Evolutionary conservation across 495 filamentous ascomycete genomes (phyloP).

Genomic region (Cladorrhinum samala): DNA sequence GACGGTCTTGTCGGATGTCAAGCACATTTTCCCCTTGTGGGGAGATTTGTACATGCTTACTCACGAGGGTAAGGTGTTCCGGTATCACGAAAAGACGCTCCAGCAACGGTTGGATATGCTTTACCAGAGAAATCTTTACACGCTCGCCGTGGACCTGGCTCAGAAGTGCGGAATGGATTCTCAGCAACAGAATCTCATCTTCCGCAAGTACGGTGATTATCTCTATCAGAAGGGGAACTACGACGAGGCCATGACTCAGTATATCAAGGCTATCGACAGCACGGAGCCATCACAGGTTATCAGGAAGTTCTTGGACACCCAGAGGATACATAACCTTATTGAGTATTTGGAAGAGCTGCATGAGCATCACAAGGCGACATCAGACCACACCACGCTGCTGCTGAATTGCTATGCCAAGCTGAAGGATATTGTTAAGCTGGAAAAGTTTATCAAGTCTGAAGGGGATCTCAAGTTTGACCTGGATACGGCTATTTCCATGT

Average conservation of each 20-base stretch:
- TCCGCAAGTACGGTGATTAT: constrained; percentile 88
- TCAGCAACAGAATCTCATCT: constrained; percentile 82
- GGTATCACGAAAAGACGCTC: constrained; percentile 87
- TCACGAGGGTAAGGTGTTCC: constrained; percentile 82
- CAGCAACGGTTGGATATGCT: constrained; percentile 90
- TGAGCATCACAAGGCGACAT: constrained; percentile 85
- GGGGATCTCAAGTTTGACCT: constrained; percentile 94
- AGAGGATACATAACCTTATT: constrained; percentile 94
- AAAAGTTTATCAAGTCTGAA: constrained; percentile 92
- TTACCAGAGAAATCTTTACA: constrained; percentile 88
- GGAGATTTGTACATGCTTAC: constrained; percentile 83
- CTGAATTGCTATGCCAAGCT: constrained; percentile 97
- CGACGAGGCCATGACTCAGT: constrained; percentile 97
- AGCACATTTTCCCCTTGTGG: constrained; percentile 80
- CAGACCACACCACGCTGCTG: constrained; percentile 92
- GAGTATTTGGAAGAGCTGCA: constrained; percentile 96
- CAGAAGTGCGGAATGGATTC: constrained; percentile 77
- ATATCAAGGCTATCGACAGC: constrained; percentile 90
- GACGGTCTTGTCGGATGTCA: constrained; percentile 68
- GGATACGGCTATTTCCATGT: constrained; percentile 97
- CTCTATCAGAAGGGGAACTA: constrained; percentile 93
- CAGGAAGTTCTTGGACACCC: constrained; percentile 91
- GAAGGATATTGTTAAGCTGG: constrained; percentile 91
- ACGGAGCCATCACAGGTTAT: constrained; percentile 94
- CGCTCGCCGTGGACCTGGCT: constrained; percentile 85